Evolutionary conservation across 352 stramenopile species (phyloP).

Genomic region (Pythium sp.): DNA sequence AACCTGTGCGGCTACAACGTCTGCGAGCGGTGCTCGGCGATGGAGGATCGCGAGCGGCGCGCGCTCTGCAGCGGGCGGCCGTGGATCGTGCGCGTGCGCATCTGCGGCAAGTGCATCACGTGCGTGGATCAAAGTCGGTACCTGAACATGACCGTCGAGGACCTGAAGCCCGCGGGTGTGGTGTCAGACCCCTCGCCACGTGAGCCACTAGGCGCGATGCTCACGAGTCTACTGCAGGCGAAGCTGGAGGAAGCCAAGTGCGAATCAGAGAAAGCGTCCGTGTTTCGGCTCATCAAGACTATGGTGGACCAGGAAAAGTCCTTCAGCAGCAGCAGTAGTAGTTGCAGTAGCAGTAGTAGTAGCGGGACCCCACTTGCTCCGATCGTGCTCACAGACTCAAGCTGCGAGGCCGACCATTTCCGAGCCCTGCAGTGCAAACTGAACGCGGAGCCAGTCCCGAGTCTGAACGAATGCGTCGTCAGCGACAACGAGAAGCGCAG

Average conservation of each 20-base stretch:
- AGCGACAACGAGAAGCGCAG: conserved; percentile 3
- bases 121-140: background rate
- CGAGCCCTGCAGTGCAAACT: background rate
- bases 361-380: background rate
- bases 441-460: background rate
- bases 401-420: background rate
- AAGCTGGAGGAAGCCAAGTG: background rate
- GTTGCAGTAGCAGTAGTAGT: background rate
- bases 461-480: background rate
- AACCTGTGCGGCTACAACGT: background rate
- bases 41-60: background rate
- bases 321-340: background rate
- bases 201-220: background rate
- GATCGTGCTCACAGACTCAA: background rate
- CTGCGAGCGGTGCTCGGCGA: background rate
- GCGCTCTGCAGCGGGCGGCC: background rate
- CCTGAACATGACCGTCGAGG: background rate
- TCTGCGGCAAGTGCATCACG: background rate
- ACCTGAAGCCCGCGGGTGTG: background rate
- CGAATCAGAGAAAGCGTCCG: background rate
- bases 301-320: background rate
- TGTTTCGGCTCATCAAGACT: background rate
- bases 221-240: background rate
- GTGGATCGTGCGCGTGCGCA: background rate
- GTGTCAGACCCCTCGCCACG: background rate